Conservation (phyloP, 2,329 filamentous ascomycete species). For the Fusarium kyushuense region DNA sequence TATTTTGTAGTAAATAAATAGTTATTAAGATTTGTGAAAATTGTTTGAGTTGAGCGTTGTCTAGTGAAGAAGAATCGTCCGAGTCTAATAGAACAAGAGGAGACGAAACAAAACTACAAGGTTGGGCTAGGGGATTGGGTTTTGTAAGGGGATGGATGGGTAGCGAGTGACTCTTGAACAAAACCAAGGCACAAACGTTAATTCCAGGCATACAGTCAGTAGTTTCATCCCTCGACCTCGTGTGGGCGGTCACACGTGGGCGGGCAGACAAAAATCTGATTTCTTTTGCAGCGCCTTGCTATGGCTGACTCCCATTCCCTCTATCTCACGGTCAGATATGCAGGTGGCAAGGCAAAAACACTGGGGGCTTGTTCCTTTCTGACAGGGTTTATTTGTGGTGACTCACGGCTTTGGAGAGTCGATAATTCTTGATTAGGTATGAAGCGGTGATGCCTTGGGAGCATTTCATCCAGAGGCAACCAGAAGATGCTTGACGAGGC, state of each 20-base stretch:
- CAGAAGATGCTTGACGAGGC: neutral
- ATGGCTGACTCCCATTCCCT: slow-evolving; percentile 12
- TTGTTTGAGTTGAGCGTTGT: slow-evolving; percentile 1
- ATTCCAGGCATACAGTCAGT: slow-evolving; percentile 6
- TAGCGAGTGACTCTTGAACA: slow-evolving; percentile 22
- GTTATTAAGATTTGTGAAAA: neutral
- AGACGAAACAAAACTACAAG: slow-evolving; percentile 4
- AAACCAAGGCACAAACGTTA: slow-evolving; percentile 30
- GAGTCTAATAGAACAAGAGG: slow-evolving; percentile 4
- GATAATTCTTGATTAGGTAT: slow-evolving; percentile 10
- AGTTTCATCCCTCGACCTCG: slow-evolving; percentile 26
- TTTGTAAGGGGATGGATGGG: slow-evolving; percentile 24
- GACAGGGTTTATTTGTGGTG: slow-evolving; percentile 34
- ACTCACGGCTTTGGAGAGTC: slow-evolving; percentile 30
- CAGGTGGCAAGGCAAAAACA: slow-evolving; percentile 39
- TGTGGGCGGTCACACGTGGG: slow-evolving; percentile 39
- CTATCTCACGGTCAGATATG: slow-evolving; percentile 29
- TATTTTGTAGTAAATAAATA: neutral
- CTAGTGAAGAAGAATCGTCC: neutral
- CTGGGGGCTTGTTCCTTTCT: slow-evolving; percentile 7
- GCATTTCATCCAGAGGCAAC: slow-evolving; percentile 22
- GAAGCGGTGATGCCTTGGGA: slow-evolving; percentile 25
- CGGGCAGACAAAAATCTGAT: slow-evolving; percentile 5
- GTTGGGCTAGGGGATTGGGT: slow-evolving; percentile 12
- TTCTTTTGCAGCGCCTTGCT: slow-evolving; percentile 23